Percentiles rank a stretch among this genome's conserved stretches.
Conservation (phyloP, 1,139 yeast species). For the Candida sp. region DNA sequence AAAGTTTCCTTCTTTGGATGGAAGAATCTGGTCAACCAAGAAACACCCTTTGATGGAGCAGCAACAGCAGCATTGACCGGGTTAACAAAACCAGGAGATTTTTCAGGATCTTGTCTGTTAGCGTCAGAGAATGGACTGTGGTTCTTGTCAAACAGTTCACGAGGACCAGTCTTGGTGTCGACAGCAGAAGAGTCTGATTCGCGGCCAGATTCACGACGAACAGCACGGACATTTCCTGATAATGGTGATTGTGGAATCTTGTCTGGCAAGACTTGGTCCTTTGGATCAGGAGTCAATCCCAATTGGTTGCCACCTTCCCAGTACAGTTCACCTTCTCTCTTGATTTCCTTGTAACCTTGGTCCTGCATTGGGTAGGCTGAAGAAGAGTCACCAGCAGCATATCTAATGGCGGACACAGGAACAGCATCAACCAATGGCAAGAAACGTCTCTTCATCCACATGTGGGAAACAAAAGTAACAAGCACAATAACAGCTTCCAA, state of each 20-base stretch:
- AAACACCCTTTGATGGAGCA: slow-evolving; percentile 23
- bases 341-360: slow-evolving; percentile 64
- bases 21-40: slow-evolving; percentile 44
- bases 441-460: slow-evolving; percentile 61
- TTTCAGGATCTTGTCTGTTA: slow-evolving; percentile 15
- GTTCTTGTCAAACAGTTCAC: slow-evolving; percentile 23
- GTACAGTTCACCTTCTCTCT: slow-evolving; percentile 54
- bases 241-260: slow-evolving; percentile 11
- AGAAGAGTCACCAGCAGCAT: slow-evolving; percentile 58
- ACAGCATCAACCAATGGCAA: slow-evolving; percentile 67
- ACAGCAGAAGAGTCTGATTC: slow-evolving; percentile 15
- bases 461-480: slow-evolving; percentile 56
- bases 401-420: slow-evolving; percentile 74
- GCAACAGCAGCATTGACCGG: slow-evolving; percentile 12
- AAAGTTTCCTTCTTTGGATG: slow-evolving; percentile 43
- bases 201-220: slow-evolving; percentile 6
- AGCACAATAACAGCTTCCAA: slow-evolving; percentile 59
- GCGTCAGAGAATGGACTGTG: slow-evolving; percentile 16
- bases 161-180: slow-evolving; percentile 16
- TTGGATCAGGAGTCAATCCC: slow-evolving; percentile 30
- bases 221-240: slow-evolving; percentile 8
- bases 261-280: slow-evolving; percentile 31
- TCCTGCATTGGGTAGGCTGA: slow-evolving; percentile 59
- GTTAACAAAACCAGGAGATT: slow-evolving; percentile 16
- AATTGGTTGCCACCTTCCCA: slow-evolving; percentile 52